Base-by-base conservation (phyloP, 495 filamentous ascomycete species). In the Cryomyces minteri region DNA sequence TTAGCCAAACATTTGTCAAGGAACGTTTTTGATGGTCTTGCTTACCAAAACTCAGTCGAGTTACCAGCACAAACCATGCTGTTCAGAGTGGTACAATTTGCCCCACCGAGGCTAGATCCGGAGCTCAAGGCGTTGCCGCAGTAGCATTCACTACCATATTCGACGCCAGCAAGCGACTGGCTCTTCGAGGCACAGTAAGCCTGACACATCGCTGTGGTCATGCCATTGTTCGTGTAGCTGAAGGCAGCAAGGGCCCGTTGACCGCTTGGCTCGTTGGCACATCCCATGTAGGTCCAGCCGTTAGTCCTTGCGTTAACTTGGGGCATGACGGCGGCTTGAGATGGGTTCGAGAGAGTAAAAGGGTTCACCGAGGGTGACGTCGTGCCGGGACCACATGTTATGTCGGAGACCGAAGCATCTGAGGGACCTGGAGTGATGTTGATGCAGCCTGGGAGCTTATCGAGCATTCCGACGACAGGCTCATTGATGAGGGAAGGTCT, bases 371-470 rank as follows among this genome's bases (percentile, higher is more conserved):
- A 38, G 9, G 34, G 34, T 38, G 34, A 38, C 1, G 34, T 10
- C 34, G 18, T 25, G 18, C 18, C 18, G 18, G 18, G 18, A 25
- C 45, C 32, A 39, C 54, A 57, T 8, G 42, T 41, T 46, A 54
- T 51, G 4, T 47, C 40, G 14, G 48, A 25, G 6, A 46, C 43
- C 18, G 34, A 25, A 3, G 54, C 54, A 1, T 38, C 18, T 4
- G 43, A 40, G 1, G 54, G 54, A 8, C 52, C 54, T 14, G 47
- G 41, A 12, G 51, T 53, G 44, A 57, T 44, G 2, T 32, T 36
- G 36, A 54, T 46, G 31, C 54, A 57, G 37, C 54, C 54, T 29
- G 54, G 54, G 5, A 57, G 46, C 10, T 49, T 34, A 29, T 43
- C 46, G 4, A 53, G 28, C 40, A 54, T 29, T 18, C 48, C 54